Evolutionary conservation across 306 rosid genomes (phyloP).

Genomic region (Vachellia pachyceras): DNA sequence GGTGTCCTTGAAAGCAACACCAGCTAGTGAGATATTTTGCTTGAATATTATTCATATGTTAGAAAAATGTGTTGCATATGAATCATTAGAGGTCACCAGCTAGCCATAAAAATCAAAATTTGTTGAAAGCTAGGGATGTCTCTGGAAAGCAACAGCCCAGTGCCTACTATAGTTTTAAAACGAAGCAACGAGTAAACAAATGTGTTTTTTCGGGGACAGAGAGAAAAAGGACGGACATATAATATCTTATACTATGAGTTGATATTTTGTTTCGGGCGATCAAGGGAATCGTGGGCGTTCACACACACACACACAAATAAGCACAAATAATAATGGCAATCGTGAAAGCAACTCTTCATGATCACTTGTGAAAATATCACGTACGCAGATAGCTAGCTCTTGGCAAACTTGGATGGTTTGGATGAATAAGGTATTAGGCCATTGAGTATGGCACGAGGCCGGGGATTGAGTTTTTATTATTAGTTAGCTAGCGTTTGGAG

Average conservation of each 20-base stretch:
- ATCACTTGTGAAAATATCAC: background rate
- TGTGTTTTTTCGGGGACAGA: background rate
- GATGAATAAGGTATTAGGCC: background rate
- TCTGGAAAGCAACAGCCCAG: background rate
- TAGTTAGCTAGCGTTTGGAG: too few relatives aligned
- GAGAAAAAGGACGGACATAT: too few relatives aligned
- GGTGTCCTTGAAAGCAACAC: background rate
- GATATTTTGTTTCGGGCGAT: background rate
- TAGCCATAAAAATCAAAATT: background rate
- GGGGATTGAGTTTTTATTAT: too few relatives aligned
- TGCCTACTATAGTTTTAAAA: background rate
- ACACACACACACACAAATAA: background rate
- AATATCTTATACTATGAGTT: too few relatives aligned
- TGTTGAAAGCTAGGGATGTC: background rate
- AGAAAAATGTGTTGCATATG: background rate
- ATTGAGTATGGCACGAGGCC: too few relatives aligned
- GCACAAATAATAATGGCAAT: background rate
- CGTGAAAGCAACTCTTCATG: background rate
- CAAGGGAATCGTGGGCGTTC: background rate
- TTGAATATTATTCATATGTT: background rate
- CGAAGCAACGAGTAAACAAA: background rate
- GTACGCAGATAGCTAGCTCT: background rate
- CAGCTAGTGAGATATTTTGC: background rate
- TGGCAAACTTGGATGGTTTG: background rate
- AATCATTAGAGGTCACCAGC: background rate